These are phyloP conservation scores for Wickerhamiella brachini DNA, from an alignment of 805 yeast species.

Conservation along the genomic window DNA sequence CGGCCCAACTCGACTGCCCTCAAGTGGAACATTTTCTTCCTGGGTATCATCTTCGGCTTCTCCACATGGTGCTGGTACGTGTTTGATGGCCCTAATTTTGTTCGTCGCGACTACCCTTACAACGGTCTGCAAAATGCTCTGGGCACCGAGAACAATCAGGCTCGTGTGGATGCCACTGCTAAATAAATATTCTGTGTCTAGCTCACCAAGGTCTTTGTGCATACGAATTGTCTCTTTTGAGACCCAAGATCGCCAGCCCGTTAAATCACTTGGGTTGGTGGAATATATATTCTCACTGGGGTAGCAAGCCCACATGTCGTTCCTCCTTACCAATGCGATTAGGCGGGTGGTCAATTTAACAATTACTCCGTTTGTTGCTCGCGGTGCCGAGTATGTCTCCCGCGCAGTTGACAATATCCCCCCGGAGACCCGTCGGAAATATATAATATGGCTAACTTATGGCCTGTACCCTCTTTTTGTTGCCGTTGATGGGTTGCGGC, in stretches of 20 bases:
- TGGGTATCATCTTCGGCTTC: conserved; percentile 25
- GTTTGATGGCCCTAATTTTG: conserved; percentile 50
- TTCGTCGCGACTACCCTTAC: conserved; percentile 61
- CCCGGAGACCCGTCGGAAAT: neutral
- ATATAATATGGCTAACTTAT: neutral
- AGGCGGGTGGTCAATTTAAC: neutral
- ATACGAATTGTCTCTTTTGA: neutral
- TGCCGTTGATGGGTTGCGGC: conserved; percentile 3
- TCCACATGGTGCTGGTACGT: conserved; percentile 25
- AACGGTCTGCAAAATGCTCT: conserved; percentile 63
- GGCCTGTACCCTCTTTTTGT: neutral
- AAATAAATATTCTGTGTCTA: neutral
- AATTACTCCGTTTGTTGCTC: neutral
- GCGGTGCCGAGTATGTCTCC: neutral
- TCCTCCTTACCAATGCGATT: neutral
- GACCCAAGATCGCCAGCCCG: neutral
- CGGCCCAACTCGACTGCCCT: conserved; percentile 50
- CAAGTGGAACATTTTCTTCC: conserved; percentile 43
- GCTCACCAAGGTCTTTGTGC: neutral
- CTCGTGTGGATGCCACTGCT: conserved; percentile 27
- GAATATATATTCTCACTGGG: neutral
- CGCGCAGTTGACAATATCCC: neutral
- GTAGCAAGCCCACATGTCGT: neutral
- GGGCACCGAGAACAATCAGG: conserved; percentile 38
- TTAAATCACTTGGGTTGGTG: too few species aligned